A percentile compares a stretch with the other conserved stretches of the same genome.
phyloP scores from a whole-genome alignment of 2,329 filamentous ascomycete species.

The Aspergillus luchuensis region DNA sequence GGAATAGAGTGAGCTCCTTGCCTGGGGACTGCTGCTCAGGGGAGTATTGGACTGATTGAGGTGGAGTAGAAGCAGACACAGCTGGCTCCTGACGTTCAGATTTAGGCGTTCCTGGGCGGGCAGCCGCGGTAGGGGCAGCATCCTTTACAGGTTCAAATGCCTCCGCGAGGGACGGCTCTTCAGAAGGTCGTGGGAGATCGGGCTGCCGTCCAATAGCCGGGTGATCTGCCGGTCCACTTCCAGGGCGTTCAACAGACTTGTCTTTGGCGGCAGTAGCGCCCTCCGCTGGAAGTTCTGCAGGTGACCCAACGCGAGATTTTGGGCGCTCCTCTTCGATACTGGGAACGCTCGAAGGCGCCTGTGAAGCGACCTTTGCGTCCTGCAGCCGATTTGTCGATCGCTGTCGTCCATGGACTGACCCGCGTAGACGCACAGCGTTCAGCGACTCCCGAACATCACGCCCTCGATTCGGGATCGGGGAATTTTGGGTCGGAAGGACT shows the following conservation, averaged over 20 bases:
- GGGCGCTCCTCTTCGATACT: conserved; percentile 52
- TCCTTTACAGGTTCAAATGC: conserved; percentile 40
- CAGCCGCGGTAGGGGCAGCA: conserved; percentile 17
- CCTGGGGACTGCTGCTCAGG: conserved; percentile 67
- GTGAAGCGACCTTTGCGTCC: conserved; percentile 58
- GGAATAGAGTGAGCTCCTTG: conserved; percentile 88
- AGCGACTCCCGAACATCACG: conserved; percentile 77
- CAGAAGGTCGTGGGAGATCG: conserved; percentile 51
- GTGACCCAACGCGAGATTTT: conserved; percentile 38
- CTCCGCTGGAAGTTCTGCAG: conserved; percentile 16
- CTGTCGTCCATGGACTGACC: conserved; percentile 57
- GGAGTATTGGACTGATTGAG: conserved; percentile 57
- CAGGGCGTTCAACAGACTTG: conserved; percentile 53
- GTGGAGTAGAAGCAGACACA: conserved; percentile 35
- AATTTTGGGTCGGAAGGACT: conserved; percentile 65
- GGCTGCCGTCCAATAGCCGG: conserved; percentile 56
- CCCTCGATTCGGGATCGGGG: conserved; percentile 72
- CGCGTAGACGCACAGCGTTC: conserved; percentile 66
- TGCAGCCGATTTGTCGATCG: conserved; percentile 52
- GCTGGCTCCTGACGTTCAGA: conserved; percentile 22
- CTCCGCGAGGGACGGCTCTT: conserved; percentile 37
- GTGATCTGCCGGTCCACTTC: conserved; percentile 42
- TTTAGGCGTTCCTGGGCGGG: conserved; percentile 32
- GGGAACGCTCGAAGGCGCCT: conserved; percentile 56
- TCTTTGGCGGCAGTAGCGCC: conserved; percentile 56